A percentile compares a stretch with the other conserved stretches of the same genome.
phyloP scores from a whole-genome alignment of 208 protist species.

The Zelonia costaricensis region DNA sequence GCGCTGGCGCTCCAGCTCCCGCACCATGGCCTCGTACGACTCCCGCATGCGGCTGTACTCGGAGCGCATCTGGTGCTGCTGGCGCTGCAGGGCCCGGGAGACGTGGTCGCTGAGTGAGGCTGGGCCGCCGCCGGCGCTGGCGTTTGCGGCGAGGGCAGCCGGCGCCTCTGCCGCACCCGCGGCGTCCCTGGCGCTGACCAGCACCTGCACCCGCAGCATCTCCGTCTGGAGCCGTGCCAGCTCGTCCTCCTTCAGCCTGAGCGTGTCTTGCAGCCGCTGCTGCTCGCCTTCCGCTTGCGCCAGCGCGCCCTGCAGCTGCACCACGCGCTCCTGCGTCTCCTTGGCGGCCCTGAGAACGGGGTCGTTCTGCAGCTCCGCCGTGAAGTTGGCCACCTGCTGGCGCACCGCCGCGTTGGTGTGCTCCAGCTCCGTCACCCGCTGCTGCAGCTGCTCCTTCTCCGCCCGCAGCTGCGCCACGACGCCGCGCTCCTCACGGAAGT shows the following conservation, averaged over 20 bases:
- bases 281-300: conserved; percentile 33
- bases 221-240: conserved; percentile 68
- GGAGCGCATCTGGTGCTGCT: conserved; percentile 31
- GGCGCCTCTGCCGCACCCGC: conserved; percentile 5
- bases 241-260: conserved; percentile 77
- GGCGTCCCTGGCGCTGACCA: conserved; percentile 17
- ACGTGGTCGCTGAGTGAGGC: conserved; percentile 25
- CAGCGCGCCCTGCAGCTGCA: conserved; percentile 72
- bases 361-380: conserved; percentile 88
- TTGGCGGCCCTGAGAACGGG: conserved; percentile 72
- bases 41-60: conserved; percentile 51
- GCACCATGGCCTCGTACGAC: conserved; percentile 57
- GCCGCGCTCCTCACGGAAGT: conserved; percentile 37
- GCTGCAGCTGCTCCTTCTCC: conserved; percentile 73
- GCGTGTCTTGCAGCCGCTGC: conserved; percentile 44
- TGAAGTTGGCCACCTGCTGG: conserved; percentile 81
- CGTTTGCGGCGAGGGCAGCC: conserved; percentile 2
- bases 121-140: neutral
- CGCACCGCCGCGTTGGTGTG: conserved; percentile 79
- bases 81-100: conserved; percentile 24
- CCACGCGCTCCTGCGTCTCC: conserved; percentile 64
- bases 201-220: conserved; percentile 54
- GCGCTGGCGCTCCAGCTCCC: conserved; percentile 33
- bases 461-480: conserved; percentile 48
- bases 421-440: conserved; percentile 75